Base-by-base conservation (phyloP, 306 rosid genomes). In the Oemleria cerasiformis region DNA sequence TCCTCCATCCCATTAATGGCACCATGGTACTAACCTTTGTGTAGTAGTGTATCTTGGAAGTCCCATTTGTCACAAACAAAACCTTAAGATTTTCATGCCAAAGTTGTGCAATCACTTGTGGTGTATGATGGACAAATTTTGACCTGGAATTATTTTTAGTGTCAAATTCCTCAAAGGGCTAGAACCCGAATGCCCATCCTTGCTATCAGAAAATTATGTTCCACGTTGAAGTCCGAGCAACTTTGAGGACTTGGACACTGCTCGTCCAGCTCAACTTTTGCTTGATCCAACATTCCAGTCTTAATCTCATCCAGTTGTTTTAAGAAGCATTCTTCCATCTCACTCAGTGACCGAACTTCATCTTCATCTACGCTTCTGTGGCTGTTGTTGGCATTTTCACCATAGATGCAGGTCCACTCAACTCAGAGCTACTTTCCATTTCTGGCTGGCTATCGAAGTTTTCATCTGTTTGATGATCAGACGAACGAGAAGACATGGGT, bases 1-100 rank as follows among this genome's bases (percentile, higher is more conserved):
- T 94, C 99, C 80, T 94, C 97, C 99, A 85, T 89, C 36, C 97
- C 97, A 48, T 55, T 62, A 80, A 94, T 59, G 50, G 95, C 83
- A n/a, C 96, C 99, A 76, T 91, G 72, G 25, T 79, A 59, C 73
- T 91, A n/a, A n/a, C 98, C 40, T 79, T 39, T 12, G 97, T 94
- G 63, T 94, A 94, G 87, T 89, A 94, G 80, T 91, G 97, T 74
- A 94, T 84, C 87, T 91, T 94, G 38, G 98, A 94, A 73, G 98
- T 89, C 66, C 98, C 98, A 78, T 91, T 94, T 73, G 98, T 94
- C 73, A 94, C 97, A 61, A 94, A 94, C 85, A 94, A 83, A 73
- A 91, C 85, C 90, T 89, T 86, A 63, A 94, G 98, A 81, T 82
- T 84, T 74, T 91, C 87, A 48, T 89, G 98, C 98, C 92, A 94